A percentile compares a stretch with the other conserved stretches of the same genome.
Conservation (phyloP, 2,329 filamentous ascomycete genomes). For the Colletotrichum noveboracense region DNA sequence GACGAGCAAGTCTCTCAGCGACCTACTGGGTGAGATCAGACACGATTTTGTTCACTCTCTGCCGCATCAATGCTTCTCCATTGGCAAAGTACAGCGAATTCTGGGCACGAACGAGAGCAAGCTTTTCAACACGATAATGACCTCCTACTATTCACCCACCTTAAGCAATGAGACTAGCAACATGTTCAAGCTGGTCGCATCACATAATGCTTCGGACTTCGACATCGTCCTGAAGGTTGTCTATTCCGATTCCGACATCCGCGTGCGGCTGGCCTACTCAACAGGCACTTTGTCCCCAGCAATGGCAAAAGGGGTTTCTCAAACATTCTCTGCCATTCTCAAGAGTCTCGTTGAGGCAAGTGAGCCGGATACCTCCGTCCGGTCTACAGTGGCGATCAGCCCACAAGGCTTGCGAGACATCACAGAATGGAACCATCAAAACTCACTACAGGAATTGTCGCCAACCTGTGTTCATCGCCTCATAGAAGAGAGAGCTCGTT, state of each 20-base stretch:
- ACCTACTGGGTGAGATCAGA: background rate
- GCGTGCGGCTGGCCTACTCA: background rate
- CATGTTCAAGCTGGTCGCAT: background rate
- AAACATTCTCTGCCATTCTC: constrained; percentile 1
- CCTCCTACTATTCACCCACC: background rate
- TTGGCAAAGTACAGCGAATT: constrained; percentile 13
- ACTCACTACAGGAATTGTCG: accelerated
- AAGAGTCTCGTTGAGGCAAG: background rate
- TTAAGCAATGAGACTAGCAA: background rate
- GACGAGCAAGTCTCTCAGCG: background rate
- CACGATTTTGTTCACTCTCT: constrained; percentile 12
- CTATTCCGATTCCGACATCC: background rate
- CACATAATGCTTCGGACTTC: constrained; percentile 5
- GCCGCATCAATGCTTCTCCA: constrained; percentile 10
- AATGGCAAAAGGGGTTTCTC: background rate
- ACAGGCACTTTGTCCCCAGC: background rate
- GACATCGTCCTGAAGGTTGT: constrained; percentile 4
- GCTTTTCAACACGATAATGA: constrained; percentile 22
- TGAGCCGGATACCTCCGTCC: background rate
- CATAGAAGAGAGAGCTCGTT: constrained; percentile 12
- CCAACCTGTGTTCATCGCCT: constrained; percentile 24
- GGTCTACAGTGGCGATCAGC: background rate
- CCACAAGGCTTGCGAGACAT: background rate
- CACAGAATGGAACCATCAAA: background rate
- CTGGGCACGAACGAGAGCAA: background rate